Percentiles rank a stretch among this genome's conserved stretches.
Evolutionary conservation across 179 eudicot genomes (phyloP).

Genomic region (Silene coronaria): DNA sequence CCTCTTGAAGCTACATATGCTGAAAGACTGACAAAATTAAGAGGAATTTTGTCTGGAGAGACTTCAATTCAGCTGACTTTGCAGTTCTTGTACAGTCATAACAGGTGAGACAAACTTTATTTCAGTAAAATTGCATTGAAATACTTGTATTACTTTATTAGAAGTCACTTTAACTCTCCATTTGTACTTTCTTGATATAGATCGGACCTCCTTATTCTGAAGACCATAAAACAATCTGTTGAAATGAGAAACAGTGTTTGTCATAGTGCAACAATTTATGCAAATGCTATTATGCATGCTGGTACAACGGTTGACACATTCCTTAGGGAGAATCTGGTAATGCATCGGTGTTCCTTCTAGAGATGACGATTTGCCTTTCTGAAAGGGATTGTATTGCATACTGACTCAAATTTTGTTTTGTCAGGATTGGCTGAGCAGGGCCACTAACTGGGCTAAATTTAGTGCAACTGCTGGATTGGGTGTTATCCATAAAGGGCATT

Average conservation of each 20-base stretch:
- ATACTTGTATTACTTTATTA: not conserved
- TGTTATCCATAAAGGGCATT: conserved; percentile 84
- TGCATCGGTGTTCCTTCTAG: not conserved
- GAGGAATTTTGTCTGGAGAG: conserved; percentile 86
- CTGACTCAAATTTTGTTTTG: not conserved
- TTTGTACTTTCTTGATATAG: conserved; percentile 32
- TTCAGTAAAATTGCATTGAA: not conserved
- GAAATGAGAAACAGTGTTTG: conserved; percentile 99
- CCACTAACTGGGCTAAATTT: conserved; percentile 94
- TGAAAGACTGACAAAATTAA: conserved; percentile 64
- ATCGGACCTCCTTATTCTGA: conserved; percentile 92
- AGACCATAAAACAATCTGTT: conserved; percentile 95
- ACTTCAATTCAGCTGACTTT: conserved; percentile 88
- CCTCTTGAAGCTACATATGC: conserved; percentile 64
- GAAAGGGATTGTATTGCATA: not conserved
- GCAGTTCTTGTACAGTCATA: conserved; percentile 87
- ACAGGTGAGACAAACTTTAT: conserved; percentile 58
- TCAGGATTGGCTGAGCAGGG: conserved; percentile 96
- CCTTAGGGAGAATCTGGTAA: conserved; percentile 89
- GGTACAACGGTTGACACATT: conserved; percentile 98
- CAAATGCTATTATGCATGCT: conserved; percentile 99
- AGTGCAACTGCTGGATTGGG: conserved; percentile 98
- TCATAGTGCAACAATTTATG: conserved; percentile 96
- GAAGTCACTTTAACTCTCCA: not conserved
- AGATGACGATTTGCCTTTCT: not conserved